Conservation (phyloP, 2,329 filamentous ascomycete species). For the Trichoderma harzianum region DNA sequence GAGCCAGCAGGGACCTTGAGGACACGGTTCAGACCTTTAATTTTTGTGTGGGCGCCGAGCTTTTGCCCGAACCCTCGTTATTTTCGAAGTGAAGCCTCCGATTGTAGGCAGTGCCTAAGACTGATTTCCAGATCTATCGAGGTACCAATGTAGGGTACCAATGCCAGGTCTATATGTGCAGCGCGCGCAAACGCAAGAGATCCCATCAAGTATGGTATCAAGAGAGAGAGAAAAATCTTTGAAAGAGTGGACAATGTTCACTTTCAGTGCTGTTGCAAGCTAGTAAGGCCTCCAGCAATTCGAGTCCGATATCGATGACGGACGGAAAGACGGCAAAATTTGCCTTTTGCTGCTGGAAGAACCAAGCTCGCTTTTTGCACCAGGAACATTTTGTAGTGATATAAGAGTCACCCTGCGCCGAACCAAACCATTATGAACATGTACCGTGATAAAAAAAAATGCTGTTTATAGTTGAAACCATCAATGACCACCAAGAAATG, state of each 20-base stretch:
- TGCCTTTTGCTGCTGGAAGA: not conserved
- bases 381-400: conserved; percentile 14
- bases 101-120: conserved; percentile 12
- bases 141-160: conserved; percentile 18
- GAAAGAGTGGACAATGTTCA: conserved; percentile 11
- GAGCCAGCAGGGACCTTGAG: not conserved
- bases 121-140: conserved; percentile 20
- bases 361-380: not conserved
- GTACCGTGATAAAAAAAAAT: conserved; percentile 22
- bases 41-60: not conserved
- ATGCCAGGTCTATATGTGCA: conserved; percentile 21
- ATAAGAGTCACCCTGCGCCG: conserved; percentile 27
- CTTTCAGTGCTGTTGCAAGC: not conserved
- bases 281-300: not conserved
- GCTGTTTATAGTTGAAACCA: conserved; percentile 14
- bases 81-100: not conserved
- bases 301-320: not conserved
- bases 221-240: not conserved
- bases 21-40: conserved; percentile 7
- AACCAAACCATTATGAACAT: conserved; percentile 36
- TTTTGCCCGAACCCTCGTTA: not conserved
- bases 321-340: not conserved
- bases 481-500: not conserved
- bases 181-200: conserved; percentile 14
- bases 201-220: conserved; percentile 15